Base-by-base conservation (phyloP, 208 protist species). In the Trypanosoma conorhini region DNA sequence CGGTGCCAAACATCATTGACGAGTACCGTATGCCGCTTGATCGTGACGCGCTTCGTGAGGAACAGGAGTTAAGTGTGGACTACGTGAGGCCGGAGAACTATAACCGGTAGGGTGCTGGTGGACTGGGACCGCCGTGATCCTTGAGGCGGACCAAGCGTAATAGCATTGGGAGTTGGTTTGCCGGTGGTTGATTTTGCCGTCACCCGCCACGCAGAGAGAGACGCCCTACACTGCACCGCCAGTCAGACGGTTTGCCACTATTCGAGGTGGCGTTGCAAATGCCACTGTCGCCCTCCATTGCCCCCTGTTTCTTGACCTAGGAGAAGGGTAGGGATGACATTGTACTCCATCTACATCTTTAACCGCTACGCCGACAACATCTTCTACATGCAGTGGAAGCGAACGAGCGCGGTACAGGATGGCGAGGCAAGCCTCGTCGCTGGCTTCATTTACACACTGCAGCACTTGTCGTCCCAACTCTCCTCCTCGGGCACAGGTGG, bases 331-430 rank as follows among this genome's bases (percentile, higher is more conserved):
- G 58, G 17, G 1, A 96, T 94, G 88, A 86, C 82, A 46, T 74
- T 96, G 31, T 94, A 86, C 72, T 94, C 87, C 26, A 82, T 96
- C 9, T 96, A 92, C 66, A 78, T 96, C 13, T 96, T 93, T 65
- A 96, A 96, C 66, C 79, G 87, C 15, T 96, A 92, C 70, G 91
- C 88, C 35, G 91, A 94, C 61, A 90, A 83, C 48, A 94, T 96
- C 33, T 96, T 88, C 61, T 85, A 86, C 35, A 87, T 80, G 67
- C 82, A 96, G 63, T 96, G 91, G 88, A 87, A 90, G 42, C 81
- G 89, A 1, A 89, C 87, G 7, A 82, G 85, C 26, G 67, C 88
- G 0, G 73, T 86, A 26, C 78, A 84, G 66, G 87, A 96, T 62
- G 91, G 88, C 40, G 88, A 96, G 71, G 80, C 83, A 15, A 79